Conservation (phyloP, 192 early-diverging fungal genomes). For the Thoreauomyces humboldtii region DNA sequence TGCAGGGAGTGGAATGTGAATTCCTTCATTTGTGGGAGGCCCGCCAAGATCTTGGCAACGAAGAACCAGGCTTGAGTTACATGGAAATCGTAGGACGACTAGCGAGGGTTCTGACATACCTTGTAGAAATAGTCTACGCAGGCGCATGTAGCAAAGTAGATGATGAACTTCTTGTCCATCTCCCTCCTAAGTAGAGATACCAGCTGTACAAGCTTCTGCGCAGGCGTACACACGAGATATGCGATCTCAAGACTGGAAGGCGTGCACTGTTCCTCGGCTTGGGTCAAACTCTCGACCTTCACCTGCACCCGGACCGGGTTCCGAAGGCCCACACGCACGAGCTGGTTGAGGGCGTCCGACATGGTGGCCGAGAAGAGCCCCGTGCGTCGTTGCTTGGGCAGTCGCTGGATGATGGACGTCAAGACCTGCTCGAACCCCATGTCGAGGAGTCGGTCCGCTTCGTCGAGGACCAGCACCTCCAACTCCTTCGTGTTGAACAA, state of each 20-base stretch:
- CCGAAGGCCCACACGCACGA: conserved; percentile 83
- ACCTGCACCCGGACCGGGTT: conserved; percentile 89
- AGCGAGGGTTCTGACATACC: conserved; percentile 38
- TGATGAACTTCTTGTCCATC: conserved; percentile 76
- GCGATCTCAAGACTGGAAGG: conserved; percentile 52
- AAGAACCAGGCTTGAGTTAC: no score
- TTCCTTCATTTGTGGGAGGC: conserved; percentile 41
- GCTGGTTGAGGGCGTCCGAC: conserved; percentile 79
- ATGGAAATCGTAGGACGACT: conserved; percentile 18
- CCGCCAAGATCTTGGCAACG: conserved; percentile 22
- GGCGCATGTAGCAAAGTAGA: conserved; percentile 95
- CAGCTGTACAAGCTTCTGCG: conserved; percentile 77
- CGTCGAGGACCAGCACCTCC: conserved; percentile 89
- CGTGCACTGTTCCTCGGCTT: conserved; percentile 53
- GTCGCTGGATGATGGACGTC: conserved; percentile 68
- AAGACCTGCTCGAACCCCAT: conserved; percentile 89
- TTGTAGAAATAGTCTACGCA: conserved; percentile 94
- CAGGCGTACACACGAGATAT: conserved; percentile 74
- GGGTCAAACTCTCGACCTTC: conserved; percentile 71
- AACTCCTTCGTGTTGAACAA: conserved; percentile 73
- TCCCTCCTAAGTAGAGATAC: conserved; percentile 46
- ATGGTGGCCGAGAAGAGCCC: conserved; percentile 97
- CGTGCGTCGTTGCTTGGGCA: conserved; percentile 94
- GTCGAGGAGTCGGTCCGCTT: conserved; percentile 90
- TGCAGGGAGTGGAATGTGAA: conserved; percentile 76